phyloP scores from a whole-genome alignment of 2,329 filamentous ascomycete species.

The Xylaria sp. region DNA sequence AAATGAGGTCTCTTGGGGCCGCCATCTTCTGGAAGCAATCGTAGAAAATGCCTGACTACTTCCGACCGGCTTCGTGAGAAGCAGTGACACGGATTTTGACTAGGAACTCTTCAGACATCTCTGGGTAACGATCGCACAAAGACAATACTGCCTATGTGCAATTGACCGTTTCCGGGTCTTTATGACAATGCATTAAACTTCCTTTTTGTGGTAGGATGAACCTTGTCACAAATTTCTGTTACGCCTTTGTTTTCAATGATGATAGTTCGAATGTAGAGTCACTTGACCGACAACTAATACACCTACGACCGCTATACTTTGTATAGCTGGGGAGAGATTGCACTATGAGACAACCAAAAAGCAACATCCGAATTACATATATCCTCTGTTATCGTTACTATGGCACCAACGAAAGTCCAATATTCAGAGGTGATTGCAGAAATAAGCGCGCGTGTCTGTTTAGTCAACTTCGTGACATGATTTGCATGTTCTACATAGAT shows the following conservation, averaged over 20 bases:
- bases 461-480: not conserved
- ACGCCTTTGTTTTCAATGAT: not conserved
- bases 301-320: not conserved
- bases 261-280: not conserved
- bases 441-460: not conserved
- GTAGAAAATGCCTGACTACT: not conserved
- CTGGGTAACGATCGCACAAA: not conserved
- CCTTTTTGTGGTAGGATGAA: not conserved
- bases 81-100: not conserved
- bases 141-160: not conserved
- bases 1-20: not conserved
- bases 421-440: not conserved
- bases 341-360: not conserved
- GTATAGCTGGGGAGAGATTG: not conserved
- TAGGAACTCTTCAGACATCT: not conserved
- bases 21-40: not conserved
- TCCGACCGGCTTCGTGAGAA: not conserved
- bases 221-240: not conserved
- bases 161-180: constrained; percentile 1
- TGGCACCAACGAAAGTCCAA: not conserved
- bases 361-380: not conserved
- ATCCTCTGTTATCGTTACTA: not conserved
- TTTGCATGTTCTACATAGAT: not conserved
- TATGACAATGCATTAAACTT: not conserved
- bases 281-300: not conserved